phyloP scores from a whole-genome alignment of 2,329 filamentous ascomycete genomes.

The Immersiporthe knoxdaviesiana region DNA sequence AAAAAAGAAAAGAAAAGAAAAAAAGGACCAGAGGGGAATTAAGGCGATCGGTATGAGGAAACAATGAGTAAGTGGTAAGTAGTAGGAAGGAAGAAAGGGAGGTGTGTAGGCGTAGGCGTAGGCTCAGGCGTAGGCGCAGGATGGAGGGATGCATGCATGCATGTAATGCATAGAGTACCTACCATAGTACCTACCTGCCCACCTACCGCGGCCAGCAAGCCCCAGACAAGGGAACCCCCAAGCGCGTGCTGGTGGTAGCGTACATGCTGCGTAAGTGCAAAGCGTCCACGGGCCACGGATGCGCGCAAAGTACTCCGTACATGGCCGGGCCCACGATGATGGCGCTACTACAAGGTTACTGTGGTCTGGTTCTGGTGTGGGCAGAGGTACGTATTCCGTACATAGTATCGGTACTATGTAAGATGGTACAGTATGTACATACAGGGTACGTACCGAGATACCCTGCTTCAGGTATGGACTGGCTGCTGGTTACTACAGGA shows the following conservation, averaged over 20 bases:
- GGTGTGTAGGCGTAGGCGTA: slow-evolving; percentile 14
- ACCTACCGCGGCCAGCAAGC: slow-evolving; percentile 21
- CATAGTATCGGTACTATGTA: background rate
- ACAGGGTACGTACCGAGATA: background rate
- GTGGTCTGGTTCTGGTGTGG: background rate
- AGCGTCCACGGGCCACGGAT: background rate
- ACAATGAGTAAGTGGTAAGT: slow-evolving; percentile 23
- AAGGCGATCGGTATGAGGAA: slow-evolving; percentile 26
- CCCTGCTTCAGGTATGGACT: slow-evolving; percentile 15
- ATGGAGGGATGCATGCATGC: slow-evolving; percentile 9
- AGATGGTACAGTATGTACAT: slow-evolving; percentile 13
- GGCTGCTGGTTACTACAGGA: slow-evolving; percentile 3
- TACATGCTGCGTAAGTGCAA: background rate
- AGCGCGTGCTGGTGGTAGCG: slow-evolving; percentile 16
- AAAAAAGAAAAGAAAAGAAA: background rate
- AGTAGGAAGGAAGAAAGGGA: slow-evolving; percentile 27
- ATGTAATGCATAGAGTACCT: slow-evolving; percentile 25
- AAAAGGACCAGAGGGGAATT: slow-evolving; percentile 3
- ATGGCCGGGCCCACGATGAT: background rate
- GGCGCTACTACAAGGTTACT: slow-evolving; percentile 17
- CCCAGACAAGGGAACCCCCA: slow-evolving; percentile 27
- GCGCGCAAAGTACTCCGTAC: background rate
- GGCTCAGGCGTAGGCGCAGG: slow-evolving; percentile 7
- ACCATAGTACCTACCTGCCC: too few relatives aligned
- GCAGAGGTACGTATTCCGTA: slow-evolving; percentile 1